Base-by-base conservation (phyloP, 495 filamentous ascomycete genomes). In the Thermothielavioides terrestris region DNA sequence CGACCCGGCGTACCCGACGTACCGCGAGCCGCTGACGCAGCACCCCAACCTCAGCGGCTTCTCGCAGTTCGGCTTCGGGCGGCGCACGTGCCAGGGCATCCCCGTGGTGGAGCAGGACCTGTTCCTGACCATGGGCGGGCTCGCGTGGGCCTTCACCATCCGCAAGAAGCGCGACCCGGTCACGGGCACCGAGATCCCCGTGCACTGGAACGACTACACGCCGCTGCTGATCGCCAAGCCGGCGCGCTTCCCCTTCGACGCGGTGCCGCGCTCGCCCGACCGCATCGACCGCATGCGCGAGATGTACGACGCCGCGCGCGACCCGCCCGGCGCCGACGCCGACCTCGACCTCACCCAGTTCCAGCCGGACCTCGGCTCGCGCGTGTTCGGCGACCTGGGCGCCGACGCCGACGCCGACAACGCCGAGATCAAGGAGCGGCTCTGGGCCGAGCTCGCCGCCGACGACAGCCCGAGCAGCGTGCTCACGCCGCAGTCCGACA, bases 1-100 rank as follows among this genome's bases (percentile, higher is more conserved):
- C 25, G 68, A 69, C 48, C 67, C 78, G 0, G 43, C 56, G 14
- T 78, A 64, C 38, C 71, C 79, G 1, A 79, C 76, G 3, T 82
- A 74, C 60, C 69, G 70, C 42, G 77, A 75, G 46, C 78, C 79
- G 0, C 61, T 81, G 3, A 71, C 72, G 0, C 26, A 66, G 25
- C 71, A 75, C 55, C 78, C 78, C 4, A 81, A 73, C 50, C 75
- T 82, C 9, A 57, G 65, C 20, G 73, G 74, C 42, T 74, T 68
- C 58, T 77, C 72, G 22, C 71, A 75, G 39, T 83, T 83, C 57
- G 80, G 81, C 2, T 82, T 77, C 60, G 81, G 81, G 1, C 71
- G 77, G 1, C 73, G 81, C 20, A 74, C 70, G 6, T 84, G 81
- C 62, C 76, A 78, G 42, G 80, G 81, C 5, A 56, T 75, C 26